Base-by-base conservation (phyloP, 345 rosid genomes). In the Linum lewisii region DNA sequence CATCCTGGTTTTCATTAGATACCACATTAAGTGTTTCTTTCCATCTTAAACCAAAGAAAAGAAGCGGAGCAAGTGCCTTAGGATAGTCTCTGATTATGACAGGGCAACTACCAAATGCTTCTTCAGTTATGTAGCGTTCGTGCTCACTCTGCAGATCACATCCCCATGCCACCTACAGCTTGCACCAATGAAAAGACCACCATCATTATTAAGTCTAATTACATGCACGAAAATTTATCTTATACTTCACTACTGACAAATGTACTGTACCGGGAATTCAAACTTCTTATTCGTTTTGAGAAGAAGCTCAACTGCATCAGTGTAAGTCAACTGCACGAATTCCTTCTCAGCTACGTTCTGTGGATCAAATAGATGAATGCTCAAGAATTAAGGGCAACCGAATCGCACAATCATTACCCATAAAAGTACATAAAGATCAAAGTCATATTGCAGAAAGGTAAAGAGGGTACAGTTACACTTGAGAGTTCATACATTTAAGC, bases 111-210 rank as follows among this genome's bases (percentile, higher is more conserved):
- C 78, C 78, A 75, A 89, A 89, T 44, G 84, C 91, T 72, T 82
- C 81, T 73, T 93, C 99, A 0, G 97, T 93, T 63, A 93, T 85
- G 73, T 89, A 93, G 29, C 97, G 92, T 69, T 93, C 99, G 77
- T 93, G 99, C 86, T 93, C 97, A 2, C 99, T 93, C 79, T 89
- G 99, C 70, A 93, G 68, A 81, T 93, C 99, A 53, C 84, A 77
- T 51, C 99, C 99, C 99, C 99, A 93, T 74, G 87, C 80, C 66
- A 93, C 94, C 99, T 93, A 61, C 50, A 72, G 63, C 54, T 38
- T 38, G 19, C 14, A 25, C 38, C 45, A 38, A 71, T 32, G 45
- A 59, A n/a, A 29, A 29, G 34, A 29, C 34, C 7, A 29, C 34
- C 34, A 5, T 29, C 26, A 20, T 23, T 51, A 21, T 26, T 6